Conservation (phyloP, 1,284 basidiomycete species). For the Ustilago shanxiensis region DNA sequence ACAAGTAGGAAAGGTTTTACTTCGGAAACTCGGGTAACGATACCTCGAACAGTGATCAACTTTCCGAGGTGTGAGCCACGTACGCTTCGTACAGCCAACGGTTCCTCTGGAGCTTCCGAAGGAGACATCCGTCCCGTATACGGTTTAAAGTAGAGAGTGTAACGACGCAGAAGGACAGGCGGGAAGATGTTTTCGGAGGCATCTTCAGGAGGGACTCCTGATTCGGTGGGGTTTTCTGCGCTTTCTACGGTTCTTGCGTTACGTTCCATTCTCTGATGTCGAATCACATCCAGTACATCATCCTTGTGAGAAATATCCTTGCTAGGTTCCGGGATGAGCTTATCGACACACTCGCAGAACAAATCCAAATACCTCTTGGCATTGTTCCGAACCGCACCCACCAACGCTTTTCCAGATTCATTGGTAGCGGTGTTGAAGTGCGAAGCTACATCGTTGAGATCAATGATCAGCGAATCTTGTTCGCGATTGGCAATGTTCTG, state of each 20-base stretch:
- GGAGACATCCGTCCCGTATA: slow-evolving; percentile 72
- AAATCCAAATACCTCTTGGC: slow-evolving; percentile 89
- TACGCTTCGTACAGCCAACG: slow-evolving; percentile 90
- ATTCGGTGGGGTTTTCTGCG: slow-evolving; percentile 44
- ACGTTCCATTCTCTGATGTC: slow-evolving; percentile 86
- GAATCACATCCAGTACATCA: slow-evolving; percentile 69
- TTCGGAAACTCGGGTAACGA: slow-evolving; percentile 97
- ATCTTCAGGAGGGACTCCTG: slow-evolving; percentile 35
- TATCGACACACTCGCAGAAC: slow-evolving; percentile 90
- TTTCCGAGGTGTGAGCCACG: slow-evolving; percentile 87
- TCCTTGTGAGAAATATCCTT: slow-evolving; percentile 82
- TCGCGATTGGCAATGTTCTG: slow-evolving; percentile 93
- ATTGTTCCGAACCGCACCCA: slow-evolving; percentile 78
- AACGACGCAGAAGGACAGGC: slow-evolving; percentile 88
- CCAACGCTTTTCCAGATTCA: slow-evolving; percentile 48
- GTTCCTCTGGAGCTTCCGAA: slow-evolving; percentile 41
- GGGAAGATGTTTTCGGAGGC: slow-evolving; percentile 73
- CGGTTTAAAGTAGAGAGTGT: slow-evolving; percentile 94
- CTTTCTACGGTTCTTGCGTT: slow-evolving; percentile 80
- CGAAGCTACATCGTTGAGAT: slow-evolving; percentile 82
- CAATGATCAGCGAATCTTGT: slow-evolving; percentile 84
- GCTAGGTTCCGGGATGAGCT: slow-evolving; percentile 77
- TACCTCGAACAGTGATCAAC: slow-evolving; percentile 94
- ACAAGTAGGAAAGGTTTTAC: slow-evolving; percentile 97
- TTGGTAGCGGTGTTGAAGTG: slow-evolving; percentile 40